A percentile compares a stretch with the other conserved stretches of the same genome.
phyloP scores from a whole-genome alignment of 2,329 filamentous ascomycete species.

The Paracoccidioides brasiliensis region DNA sequence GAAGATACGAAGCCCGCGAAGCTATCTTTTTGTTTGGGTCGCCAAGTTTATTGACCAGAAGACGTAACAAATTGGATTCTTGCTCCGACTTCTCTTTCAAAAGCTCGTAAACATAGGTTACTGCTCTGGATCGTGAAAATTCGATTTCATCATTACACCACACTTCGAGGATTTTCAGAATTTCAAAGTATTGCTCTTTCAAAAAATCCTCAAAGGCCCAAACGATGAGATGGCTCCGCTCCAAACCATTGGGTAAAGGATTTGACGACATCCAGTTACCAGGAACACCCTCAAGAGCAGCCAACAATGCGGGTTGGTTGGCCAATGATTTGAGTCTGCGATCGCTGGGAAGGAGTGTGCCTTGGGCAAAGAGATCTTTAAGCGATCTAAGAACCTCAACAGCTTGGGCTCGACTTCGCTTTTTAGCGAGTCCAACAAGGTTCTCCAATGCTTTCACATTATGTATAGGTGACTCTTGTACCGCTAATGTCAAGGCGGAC shows the following conservation, averaged over 20 bases:
- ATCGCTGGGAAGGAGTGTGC: slow-evolving; percentile 68
- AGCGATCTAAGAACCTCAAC: slow-evolving; percentile 84
- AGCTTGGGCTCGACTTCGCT: slow-evolving; percentile 85
- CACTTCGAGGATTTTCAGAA: slow-evolving; percentile 77
- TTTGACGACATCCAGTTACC: slow-evolving; percentile 56
- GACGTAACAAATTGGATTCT: slow-evolving; percentile 78
- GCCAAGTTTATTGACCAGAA: slow-evolving; percentile 92
- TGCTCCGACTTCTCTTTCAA: slow-evolving; percentile 95
- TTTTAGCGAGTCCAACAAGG: slow-evolving; percentile 69
- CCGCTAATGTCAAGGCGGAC: slow-evolving; percentile 81
- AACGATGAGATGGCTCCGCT: slow-evolving; percentile 63
- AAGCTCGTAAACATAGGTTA: slow-evolving; percentile 84
- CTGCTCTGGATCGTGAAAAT: slow-evolving; percentile 73
- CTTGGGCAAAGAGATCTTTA: slow-evolving; percentile 86
- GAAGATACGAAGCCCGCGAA: slow-evolving; percentile 79
- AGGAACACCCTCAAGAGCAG: slow-evolving; percentile 51
- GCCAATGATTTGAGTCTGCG: slow-evolving; percentile 69
- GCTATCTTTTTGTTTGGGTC: slow-evolving; percentile 93
- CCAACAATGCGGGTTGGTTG: slow-evolving; percentile 63
- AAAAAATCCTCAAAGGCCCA: slow-evolving; percentile 96
- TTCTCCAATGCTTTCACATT: slow-evolving; percentile 82
- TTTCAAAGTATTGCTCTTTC: slow-evolving; percentile 84
- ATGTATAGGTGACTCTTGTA: slow-evolving; percentile 92
- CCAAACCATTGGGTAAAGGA: slow-evolving; percentile 58
- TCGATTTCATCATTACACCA: slow-evolving; percentile 96